Base-by-base conservation (phyloP, 805 yeast genomes). In the Komagataella mondaviorum region DNA sequence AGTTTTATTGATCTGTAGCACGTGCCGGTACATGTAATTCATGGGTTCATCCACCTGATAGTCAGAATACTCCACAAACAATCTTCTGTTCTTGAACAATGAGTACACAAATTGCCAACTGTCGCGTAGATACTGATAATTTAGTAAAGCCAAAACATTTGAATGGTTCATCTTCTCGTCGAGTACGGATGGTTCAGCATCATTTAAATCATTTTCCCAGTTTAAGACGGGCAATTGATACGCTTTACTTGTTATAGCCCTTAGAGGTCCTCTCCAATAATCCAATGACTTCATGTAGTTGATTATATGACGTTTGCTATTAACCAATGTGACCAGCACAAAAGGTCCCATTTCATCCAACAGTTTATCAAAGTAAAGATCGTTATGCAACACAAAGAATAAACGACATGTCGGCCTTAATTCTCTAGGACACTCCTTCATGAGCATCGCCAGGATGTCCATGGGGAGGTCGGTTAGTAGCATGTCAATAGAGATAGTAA, bases 61-160 rank as follows among this genome's bases (percentile, higher is more conserved):
- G 53, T 66, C 69, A 5, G 59, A 54, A 48, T 61, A 58, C 43
- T 75, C 77, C 16, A 82, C 78, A 60, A 73, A 80, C 24, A 80
- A 56, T 46, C 84, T 62, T 49, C 78, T 70, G 57, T 77, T 79
- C 54, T 69, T 71, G 52, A 77, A 62, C 6, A 81, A 63, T 0
- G 77, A 71, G 54, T 75, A 77, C 1, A 79, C 66, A 24, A 80
- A 63, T 54, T 65, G 69, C 84, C 85, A 81, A 0, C 81, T 75
- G 60, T 78, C 83, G 51, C 66, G 68, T 12, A 77, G 59, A 54
- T 59, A 76, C 51, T 60, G 54, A 51, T 63, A 63, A 44, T 59
- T 55, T 14, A 50, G n/a, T 20, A 16, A 39, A 24, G 5, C 61
- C 52, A 10, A 55, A 55, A 18, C 36, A 48, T 36, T 30, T 23